These are phyloP conservation scores for Botrytis elliptica DNA, from an alignment of 2,329 filamentous ascomycete genomes.

Conservation along the genomic window DNA sequence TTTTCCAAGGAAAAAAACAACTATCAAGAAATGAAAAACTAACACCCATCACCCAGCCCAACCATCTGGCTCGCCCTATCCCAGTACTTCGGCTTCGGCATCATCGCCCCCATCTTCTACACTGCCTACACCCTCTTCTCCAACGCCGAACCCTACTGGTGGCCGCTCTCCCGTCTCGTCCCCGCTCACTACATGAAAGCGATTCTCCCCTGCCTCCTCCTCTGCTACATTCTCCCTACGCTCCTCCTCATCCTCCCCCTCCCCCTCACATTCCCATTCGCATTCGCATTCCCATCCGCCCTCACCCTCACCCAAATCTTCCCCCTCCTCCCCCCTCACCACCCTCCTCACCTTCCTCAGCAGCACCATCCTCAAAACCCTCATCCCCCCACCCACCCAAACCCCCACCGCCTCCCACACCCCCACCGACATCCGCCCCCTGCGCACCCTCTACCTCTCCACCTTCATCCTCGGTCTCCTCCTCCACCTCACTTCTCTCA, in stretches of 20 bases:
- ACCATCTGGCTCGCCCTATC: conserved; percentile 11
- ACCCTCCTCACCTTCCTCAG: conserved; percentile 2
- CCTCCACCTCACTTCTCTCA: neutral
- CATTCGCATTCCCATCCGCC: neutral
- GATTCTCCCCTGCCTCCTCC: neutral
- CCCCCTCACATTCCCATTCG: too few relatives aligned
- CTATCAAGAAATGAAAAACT: neutral
- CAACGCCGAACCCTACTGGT: conserved; percentile 9
- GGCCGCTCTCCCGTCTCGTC: conserved; percentile 11
- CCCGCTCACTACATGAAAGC: conserved; percentile 6
- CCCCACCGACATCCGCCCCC: neutral
- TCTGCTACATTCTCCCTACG: neutral
- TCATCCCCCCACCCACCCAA: neutral
- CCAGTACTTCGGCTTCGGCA: conserved; percentile 3
- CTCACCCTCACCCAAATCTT: neutral
- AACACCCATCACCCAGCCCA: neutral
- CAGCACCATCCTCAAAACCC: too few relatives aligned
- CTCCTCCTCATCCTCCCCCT: neutral
- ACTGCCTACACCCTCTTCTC: conserved; percentile 12
- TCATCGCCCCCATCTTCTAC: neutral
- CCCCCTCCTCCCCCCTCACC: neutral
- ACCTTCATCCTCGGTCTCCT: neutral
- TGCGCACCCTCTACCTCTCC: conserved; percentile 1
- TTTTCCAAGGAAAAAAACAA: too few relatives aligned
- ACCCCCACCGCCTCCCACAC: conserved; percentile 1